A percentile compares a stretch with the other conserved stretches of the same genome.
These are phyloP conservation scores for Fusarium haematococcum DNA, from an alignment of 2,329 filamentous ascomycete genomes.

Conservation along the genomic window DNA sequence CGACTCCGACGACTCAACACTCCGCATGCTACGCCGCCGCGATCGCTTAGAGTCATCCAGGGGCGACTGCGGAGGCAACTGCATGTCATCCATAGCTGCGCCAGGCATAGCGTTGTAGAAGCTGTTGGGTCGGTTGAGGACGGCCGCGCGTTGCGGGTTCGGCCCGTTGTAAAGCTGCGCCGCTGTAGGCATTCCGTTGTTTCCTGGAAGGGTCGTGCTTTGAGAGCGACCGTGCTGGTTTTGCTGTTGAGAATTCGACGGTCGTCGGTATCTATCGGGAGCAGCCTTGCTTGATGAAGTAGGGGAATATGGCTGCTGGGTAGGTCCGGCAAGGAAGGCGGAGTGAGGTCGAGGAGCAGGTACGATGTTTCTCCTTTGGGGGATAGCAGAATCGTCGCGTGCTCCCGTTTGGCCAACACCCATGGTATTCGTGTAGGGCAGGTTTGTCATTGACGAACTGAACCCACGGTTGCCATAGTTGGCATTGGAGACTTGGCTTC, in stretches of 20 bases:
- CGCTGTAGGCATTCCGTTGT: constrained; percentile 42
- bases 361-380: constrained; percentile 55
- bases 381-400: constrained; percentile 65
- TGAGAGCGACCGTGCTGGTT: constrained; percentile 54
- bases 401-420: constrained; percentile 55
- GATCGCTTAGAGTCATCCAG: constrained; percentile 80
- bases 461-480: constrained; percentile 50
- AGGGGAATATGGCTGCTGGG: constrained; percentile 62
- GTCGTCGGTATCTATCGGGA: constrained; percentile 81
- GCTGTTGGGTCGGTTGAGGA: constrained; percentile 64
- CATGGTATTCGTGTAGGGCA: constrained; percentile 53
- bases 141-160: constrained; percentile 46
- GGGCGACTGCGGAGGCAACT: constrained; percentile 63
- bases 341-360: constrained; percentile 58
- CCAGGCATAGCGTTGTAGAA: constrained; percentile 62
- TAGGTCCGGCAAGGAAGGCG: constrained; percentile 53
- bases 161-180: constrained; percentile 48
- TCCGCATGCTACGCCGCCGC: constrained; percentile 85
- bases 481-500: constrained; percentile 38
- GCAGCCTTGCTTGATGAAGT: constrained; percentile 61
- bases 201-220: constrained; percentile 48
- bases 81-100: constrained; percentile 74
- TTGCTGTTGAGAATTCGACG: constrained; percentile 51
- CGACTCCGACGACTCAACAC: constrained; percentile 56
- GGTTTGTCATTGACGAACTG: constrained; percentile 55